These are phyloP conservation scores for Phaeosphaeria sp. DNA, from an alignment of 2,329 filamentous ascomycete species.

Conservation along the genomic window DNA sequence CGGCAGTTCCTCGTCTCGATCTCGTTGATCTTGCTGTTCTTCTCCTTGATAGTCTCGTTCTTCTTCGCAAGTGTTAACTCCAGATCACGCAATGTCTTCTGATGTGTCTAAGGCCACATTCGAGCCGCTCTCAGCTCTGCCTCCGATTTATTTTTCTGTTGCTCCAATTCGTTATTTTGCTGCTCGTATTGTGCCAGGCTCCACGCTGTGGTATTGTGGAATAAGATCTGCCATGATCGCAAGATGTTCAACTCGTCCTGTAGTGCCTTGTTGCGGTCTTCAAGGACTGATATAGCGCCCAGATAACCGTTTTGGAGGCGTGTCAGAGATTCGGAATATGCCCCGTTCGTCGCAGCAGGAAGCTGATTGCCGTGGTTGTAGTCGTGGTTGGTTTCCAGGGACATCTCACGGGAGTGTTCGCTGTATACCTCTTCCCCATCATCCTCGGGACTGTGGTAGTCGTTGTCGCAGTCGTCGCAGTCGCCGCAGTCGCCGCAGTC, in stretches of 20 bases:
- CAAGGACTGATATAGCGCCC: neutral
- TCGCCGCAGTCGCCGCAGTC: neutral
- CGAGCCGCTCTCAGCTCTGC: neutral
- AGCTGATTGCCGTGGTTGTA: neutral
- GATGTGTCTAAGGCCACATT: neutral
- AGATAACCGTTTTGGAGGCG: constrained; percentile 6
- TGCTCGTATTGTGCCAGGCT: neutral
- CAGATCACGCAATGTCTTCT: neutral
- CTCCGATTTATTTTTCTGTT: neutral
- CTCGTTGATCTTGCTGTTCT: neutral
- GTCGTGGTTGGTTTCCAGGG: neutral
- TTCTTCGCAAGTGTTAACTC: neutral
- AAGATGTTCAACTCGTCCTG: neutral
- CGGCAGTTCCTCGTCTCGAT: neutral
- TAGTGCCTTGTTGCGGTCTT: neutral
- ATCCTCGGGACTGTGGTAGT: neutral
- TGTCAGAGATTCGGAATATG: constrained; percentile 6
- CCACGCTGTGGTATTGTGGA: neutral
- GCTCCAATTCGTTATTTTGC: neutral
- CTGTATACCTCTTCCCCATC: neutral
- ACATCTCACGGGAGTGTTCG: neutral
- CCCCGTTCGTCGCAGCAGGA: neutral
- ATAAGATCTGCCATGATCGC: neutral
- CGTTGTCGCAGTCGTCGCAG: neutral
- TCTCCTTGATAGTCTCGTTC: neutral